These are phyloP conservation scores for Zostera marina DNA, from an alignment of 116 monocot genomes.

Conservation along the genomic window DNA sequence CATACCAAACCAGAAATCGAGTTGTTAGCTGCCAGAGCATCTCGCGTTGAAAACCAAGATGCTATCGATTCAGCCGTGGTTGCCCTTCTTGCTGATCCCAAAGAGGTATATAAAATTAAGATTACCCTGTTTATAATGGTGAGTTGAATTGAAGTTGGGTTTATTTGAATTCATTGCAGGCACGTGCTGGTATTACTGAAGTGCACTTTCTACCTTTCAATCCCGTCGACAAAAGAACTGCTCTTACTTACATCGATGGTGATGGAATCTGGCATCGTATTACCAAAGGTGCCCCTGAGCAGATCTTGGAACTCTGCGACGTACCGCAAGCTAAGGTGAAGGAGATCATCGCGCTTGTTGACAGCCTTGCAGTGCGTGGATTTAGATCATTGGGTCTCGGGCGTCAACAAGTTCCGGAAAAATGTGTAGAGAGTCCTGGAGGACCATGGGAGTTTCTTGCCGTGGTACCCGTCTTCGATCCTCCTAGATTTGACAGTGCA, in stretches of 20 bases:
- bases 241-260: slow-evolving; percentile 41
- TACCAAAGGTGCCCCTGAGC: slow-evolving; percentile 48
- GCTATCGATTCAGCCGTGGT: slow-evolving; percentile 90
- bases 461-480: slow-evolving; percentile 58
- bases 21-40: slow-evolving; percentile 59
- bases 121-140: neutral
- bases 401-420: slow-evolving; percentile 61
- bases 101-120: slow-evolving; percentile 37
- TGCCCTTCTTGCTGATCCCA: slow-evolving; percentile 80
- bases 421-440: slow-evolving; percentile 36
- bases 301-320: slow-evolving; percentile 47
- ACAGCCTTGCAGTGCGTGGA: slow-evolving; percentile 66
- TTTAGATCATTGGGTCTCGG: slow-evolving; percentile 60
- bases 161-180: slow-evolving; percentile 7
- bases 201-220: slow-evolving; percentile 21
- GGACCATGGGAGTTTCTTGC: slow-evolving; percentile 67
- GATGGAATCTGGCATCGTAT: slow-evolving; percentile 34
- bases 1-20: slow-evolving; percentile 52
- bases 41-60: slow-evolving; percentile 76
- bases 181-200: slow-evolving; percentile 13
- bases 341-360: slow-evolving; percentile 67
- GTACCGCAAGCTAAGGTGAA: no score
- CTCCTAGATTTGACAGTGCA: slow-evolving; percentile 14
- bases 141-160: neutral
- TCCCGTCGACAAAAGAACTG: slow-evolving; percentile 39